Conservation (phyloP, 768 basidiomycete species). For the Trametes maxima region DNA sequence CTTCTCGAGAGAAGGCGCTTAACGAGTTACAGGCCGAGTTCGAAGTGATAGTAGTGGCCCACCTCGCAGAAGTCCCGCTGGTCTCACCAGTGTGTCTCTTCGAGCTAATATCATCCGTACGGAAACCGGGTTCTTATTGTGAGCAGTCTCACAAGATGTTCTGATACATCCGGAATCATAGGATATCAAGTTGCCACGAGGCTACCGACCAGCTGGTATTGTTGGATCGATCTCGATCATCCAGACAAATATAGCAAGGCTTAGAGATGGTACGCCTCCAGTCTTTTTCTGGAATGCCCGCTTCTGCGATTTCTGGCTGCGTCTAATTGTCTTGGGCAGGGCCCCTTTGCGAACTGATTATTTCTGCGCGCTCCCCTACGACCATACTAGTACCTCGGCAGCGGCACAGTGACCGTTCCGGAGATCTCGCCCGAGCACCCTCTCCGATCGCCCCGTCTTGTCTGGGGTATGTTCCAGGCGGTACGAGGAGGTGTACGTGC, state of each 20-base stretch:
- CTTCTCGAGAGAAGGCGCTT: too few relatives aligned
- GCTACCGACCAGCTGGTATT: constrained; percentile 18
- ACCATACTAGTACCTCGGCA: background rate
- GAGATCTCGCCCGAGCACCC: constrained; percentile 1
- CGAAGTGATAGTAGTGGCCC: too few relatives aligned
- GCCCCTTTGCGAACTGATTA: background rate
- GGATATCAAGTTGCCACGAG: constrained; percentile 12
- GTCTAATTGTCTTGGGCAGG: constrained; percentile 11
- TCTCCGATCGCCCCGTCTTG: constrained; percentile 15
- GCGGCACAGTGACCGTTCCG: background rate
- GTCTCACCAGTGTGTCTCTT: background rate
- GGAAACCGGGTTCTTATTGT: background rate
- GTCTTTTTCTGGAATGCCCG: background rate
- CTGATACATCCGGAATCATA: constrained; percentile 10
- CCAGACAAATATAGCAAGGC: constrained; percentile 1
- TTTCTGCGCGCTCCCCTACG: background rate
- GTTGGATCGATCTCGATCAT: constrained; percentile 10
- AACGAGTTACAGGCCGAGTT: too few relatives aligned
- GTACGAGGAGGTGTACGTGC: background rate
- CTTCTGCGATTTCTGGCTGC: background rate
- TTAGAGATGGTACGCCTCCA: background rate
- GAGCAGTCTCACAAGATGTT: background rate
- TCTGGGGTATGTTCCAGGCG: constrained; percentile 5
- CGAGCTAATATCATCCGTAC: too few relatives aligned
- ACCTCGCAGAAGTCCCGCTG: too few relatives aligned